Evolutionary conservation across 176 grass and related monocot genomes (phyloP), one percentile per base, ranked within the genome.

Genomic region (Avena eriantha): DNA sequence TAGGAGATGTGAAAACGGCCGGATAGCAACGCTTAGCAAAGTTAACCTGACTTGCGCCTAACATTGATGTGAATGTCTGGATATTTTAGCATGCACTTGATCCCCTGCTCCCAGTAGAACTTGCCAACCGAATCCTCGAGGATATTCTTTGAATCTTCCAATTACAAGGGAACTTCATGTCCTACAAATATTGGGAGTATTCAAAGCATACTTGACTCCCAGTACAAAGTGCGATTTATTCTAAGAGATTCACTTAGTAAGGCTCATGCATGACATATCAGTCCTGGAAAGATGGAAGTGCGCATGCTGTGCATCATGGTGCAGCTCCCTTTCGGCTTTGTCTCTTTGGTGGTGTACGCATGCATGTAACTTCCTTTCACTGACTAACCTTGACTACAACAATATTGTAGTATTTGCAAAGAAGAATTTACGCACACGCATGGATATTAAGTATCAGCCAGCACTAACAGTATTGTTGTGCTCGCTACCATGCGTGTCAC

Each of bases 41-140:
- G 45, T 50, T 39, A 63, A 63, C 11, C 3, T 8, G 29, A 9
- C 11, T 36, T 4, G 22, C 41, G 75, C 82, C 82, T 85, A 57
- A 85, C 35, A 59, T 75, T 67, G 82, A 76, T 76, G 80, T 80
- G 87, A 66, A 75, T 14, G 69, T 0, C 13, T 1, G 0, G 26
- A 10, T 89, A 80, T 59, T 90, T 59, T 85, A 81, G 36, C 19
- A 29, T 29, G 17, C 69, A 69, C 49, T 58, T 89, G 36, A 26
- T 69, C 22, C 1, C 1, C 76, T 14, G 34, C 15, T 1, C 15
- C 50, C 48, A 58, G 11, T 50, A 2, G 31, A 85, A 26, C 11
- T 26, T 39, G 31, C n/a, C 1, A 50, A 73, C 23, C 4, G 21
- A 53, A 89, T 54, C 53, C 4, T 79, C 0, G 0, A 66, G 31